Evolutionary conservation across 345 rosid genomes (phyloP).

Genomic region (Litchi chinensis): DNA sequence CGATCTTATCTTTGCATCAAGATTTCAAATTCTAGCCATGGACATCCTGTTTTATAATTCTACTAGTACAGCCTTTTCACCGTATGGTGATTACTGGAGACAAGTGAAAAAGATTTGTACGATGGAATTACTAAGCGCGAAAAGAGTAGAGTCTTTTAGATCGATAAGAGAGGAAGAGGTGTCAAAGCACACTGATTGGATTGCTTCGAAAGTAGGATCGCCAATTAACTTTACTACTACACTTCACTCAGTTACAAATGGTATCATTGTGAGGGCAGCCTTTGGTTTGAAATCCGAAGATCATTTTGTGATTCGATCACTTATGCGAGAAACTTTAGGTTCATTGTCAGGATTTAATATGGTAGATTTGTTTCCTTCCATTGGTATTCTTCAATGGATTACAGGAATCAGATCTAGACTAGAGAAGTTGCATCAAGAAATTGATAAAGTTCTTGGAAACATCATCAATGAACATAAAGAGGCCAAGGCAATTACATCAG

Average conservation of each 20-base stretch:
- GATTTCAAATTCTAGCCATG: too few species aligned
- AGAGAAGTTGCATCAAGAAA: slow-evolving; percentile 18
- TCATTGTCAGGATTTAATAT: too few species aligned
- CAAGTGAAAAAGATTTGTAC: slow-evolving; percentile 11
- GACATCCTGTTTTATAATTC: not conserved
- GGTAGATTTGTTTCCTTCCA: too few species aligned
- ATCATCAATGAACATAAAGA: slow-evolving; percentile 13
- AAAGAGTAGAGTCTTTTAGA: slow-evolving; percentile 11
- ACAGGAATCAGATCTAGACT: slow-evolving; percentile 7
- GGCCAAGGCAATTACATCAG: too few species aligned
- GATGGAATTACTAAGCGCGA: not conserved
- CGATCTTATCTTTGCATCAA: slow-evolving; percentile 22
- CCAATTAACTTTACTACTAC: not conserved
- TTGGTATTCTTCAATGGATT: too few species aligned
- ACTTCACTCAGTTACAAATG: not conserved
- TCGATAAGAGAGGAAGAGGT: slow-evolving; percentile 15
- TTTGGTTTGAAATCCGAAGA: not conserved
- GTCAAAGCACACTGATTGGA: not conserved
- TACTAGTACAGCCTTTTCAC: slow-evolving; percentile 12
- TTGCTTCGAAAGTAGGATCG: not conserved
- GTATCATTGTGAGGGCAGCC: not conserved
- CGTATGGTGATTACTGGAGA: slow-evolving; percentile 13
- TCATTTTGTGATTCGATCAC: too few species aligned
- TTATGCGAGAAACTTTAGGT: too few species aligned
- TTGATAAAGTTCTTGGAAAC: slow-evolving; percentile 15